Base-by-base conservation (phyloP, 2,329 filamentous ascomycete species). In the Hypoxylon sp. region DNA sequence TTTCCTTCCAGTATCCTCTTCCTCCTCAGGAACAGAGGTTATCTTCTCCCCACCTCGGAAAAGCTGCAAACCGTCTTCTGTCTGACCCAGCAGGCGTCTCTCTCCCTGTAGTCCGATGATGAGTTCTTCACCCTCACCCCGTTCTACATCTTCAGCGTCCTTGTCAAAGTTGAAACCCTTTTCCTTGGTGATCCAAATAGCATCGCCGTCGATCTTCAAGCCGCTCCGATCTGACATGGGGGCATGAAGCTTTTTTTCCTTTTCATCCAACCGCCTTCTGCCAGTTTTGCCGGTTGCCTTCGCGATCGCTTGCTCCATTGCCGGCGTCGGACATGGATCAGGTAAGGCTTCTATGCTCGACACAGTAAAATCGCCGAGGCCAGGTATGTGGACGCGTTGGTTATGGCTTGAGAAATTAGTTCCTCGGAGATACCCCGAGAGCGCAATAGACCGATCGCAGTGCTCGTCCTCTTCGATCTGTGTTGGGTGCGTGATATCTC, bases 151-250 rank as follows among this genome's bases (percentile, higher is more conserved):
- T 9, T 92, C 89, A 2, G 79, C 84, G 28, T 88, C 86, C 69
- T 84, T 85, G 76, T 90, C 84, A 70, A 99, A 97, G 3, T 87
- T 96, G 72, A 91, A 91, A 0, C 88, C 88, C 71, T 89, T 90
- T 53, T 90, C 87, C 60, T 86, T 81, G 8, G 88, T 90, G 64
- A 90, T 97, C 81, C 97, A 99, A 36, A 99, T 94, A 6, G 95
- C 94, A 79, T 99, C 96, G 65, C 97, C 97, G 71, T 99, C 96
- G 53, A 99, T 95, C 76, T 98, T 89, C 11, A 99, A 87, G 73
- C 96, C 96, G 70, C 94, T 96, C 32, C 97, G 93, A 79, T 99
- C 96, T 24, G 94, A 97, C 95, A 99, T 98, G 32, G 96, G 96
- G 2, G 96, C 96, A 78, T 97, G 96, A 4, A 99, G 82, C 72